These are phyloP conservation scores for Toxoplasma gondii DNA, from an alignment of 169 alveolate genomes.

Conservation along the genomic window DNA sequence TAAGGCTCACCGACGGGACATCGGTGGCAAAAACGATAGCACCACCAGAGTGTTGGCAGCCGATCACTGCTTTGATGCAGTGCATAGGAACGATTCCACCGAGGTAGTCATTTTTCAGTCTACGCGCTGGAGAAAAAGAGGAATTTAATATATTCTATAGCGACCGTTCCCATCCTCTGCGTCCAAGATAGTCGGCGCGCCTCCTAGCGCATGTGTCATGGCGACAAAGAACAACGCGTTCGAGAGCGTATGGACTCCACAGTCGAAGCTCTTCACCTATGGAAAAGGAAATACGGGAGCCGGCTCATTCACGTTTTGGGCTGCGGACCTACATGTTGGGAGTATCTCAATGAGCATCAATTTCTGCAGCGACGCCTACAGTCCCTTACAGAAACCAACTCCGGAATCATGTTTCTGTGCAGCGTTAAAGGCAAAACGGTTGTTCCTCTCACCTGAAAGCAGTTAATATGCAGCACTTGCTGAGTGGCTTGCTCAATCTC, in stretches of 20 bases:
- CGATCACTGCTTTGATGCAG: too few species aligned
- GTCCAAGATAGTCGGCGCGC: slow-evolving; percentile 35
- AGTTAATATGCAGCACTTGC: slow-evolving; percentile 1
- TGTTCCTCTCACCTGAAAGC: background rate
- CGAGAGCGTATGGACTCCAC: slow-evolving; percentile 45
- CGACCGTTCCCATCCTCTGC: slow-evolving; percentile 54
- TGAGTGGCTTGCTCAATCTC: slow-evolving; percentile 4
- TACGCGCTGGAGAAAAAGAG: background rate
- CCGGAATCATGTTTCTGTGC: too few species aligned
- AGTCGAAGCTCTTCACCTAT: slow-evolving; percentile 38
- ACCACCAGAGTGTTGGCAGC: too few species aligned
- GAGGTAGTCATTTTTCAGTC: background rate
- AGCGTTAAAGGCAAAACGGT: background rate
- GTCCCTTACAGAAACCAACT: too few species aligned
- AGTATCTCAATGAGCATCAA: too few species aligned
- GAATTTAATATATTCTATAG: slow-evolving; percentile 31
- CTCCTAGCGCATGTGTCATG: slow-evolving; percentile 41
- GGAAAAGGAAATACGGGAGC: background rate
- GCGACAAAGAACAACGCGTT: slow-evolving; percentile 44
- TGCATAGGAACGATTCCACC: too few species aligned
- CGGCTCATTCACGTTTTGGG: too few species aligned
- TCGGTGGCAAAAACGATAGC: too few species aligned
- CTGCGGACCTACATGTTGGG: too few species aligned
- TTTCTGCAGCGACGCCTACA: too few species aligned
- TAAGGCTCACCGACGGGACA: too few species aligned